A percentile compares a stretch with the other conserved stretches of the same genome.
Conservation (phyloP, 305 asterid genomes). For the Plantago rigida region DNA sequence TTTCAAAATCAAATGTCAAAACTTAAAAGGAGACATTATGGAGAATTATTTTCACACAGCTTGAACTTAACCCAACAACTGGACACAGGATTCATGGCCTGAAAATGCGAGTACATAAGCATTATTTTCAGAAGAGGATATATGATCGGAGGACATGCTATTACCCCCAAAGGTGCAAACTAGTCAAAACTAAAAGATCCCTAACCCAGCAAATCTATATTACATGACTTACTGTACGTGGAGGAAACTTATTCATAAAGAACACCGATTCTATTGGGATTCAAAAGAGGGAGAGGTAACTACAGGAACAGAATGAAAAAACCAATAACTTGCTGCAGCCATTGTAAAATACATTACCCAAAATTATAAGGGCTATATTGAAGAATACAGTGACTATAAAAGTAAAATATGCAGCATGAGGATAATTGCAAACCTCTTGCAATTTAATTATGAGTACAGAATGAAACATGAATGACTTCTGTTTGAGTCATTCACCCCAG, state of each 20-base stretch:
- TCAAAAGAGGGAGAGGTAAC: not conserved
- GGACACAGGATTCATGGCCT: not conserved
- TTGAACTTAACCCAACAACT: constrained; percentile 14
- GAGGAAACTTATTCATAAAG: no score
- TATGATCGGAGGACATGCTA: no score
- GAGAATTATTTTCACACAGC: constrained; percentile 4
- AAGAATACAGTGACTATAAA: not conserved
- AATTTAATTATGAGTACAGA: no score
- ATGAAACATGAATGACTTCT: not conserved
- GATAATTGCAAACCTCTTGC: no score
- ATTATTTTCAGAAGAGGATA: no score
- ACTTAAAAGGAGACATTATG: not conserved
- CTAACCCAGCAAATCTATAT: not conserved
- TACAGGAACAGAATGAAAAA: not conserved
- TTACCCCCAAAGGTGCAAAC: not conserved
- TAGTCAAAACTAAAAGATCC: not conserved
- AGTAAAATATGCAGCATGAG: not conserved
- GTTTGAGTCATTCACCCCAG: not conserved
- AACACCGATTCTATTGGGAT: not conserved
- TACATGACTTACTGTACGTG: no score
- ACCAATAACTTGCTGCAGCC: not conserved
- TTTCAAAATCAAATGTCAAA: constrained; percentile 11
- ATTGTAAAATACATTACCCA: not conserved
- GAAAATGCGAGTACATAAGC: not conserved
- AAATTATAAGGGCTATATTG: not conserved